Conservation (phyloP, 306 rosid species). For the Prunus mume region DNA sequence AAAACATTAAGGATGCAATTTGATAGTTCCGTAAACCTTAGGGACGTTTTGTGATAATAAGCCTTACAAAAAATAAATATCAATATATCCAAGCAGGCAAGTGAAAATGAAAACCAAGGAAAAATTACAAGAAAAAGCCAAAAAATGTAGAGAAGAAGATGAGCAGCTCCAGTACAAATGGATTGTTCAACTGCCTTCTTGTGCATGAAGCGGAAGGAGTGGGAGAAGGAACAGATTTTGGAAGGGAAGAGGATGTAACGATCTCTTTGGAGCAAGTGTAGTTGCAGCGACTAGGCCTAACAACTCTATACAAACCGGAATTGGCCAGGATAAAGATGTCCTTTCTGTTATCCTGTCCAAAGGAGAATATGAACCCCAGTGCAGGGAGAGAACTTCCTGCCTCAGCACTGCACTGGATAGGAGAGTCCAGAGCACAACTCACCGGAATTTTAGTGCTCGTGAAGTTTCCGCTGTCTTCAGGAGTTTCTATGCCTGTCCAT, state of each 20-base stretch:
- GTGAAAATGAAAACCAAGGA: too few relatives aligned
- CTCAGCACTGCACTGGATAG: slow-evolving; percentile 27
- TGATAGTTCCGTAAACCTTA: too few relatives aligned
- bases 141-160: slow-evolving; percentile 9
- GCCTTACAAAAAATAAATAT: too few relatives aligned
- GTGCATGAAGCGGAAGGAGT: slow-evolving; percentile 13
- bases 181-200: neutral
- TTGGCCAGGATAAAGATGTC: slow-evolving; percentile 30
- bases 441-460: neutral
- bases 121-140: neutral
- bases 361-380: slow-evolving; percentile 33
- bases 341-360: slow-evolving; percentile 36
- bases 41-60: too few relatives aligned
- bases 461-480: slow-evolving; percentile 37
- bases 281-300: slow-evolving; percentile 36
- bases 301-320: slow-evolving; percentile 30
- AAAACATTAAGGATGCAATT: too few relatives aligned
- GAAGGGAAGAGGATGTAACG: neutral
- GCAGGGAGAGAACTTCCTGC: slow-evolving; percentile 24
- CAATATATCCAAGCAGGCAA: too few relatives aligned
- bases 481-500: slow-evolving; percentile 37
- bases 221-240: slow-evolving; percentile 21
- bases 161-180: slow-evolving; percentile 7
- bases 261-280: slow-evolving; percentile 31
- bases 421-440: slow-evolving; percentile 35